Percentiles rank a stretch among this genome's conserved stretches.
phyloP scores from a whole-genome alignment of 495 filamentous ascomycete species.

The Penicillium chermesinum region DNA sequence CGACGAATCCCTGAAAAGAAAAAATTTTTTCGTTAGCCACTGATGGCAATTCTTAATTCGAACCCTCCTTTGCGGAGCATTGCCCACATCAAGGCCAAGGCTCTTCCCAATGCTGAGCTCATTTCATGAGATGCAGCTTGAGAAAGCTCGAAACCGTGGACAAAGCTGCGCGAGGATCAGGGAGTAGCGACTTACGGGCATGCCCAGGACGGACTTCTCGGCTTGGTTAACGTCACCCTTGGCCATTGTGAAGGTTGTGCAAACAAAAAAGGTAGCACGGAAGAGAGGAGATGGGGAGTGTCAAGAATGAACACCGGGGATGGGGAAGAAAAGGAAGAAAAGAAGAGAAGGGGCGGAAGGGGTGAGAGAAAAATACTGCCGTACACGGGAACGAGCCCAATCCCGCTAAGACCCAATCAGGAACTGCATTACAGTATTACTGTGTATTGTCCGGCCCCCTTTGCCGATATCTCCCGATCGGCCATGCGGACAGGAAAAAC shows the following conservation, averaged over 20 bases:
- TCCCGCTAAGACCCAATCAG: conserved; percentile 33
- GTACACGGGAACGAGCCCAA: conserved; percentile 40
- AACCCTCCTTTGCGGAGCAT: too few relatives aligned
- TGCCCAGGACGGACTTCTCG: conserved; percentile 84
- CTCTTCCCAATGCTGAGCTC: too few relatives aligned
- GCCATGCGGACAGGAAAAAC: conserved; percentile 7
- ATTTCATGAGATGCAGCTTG: not conserved
- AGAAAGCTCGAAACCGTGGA: not conserved
- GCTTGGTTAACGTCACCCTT: conserved; percentile 45
- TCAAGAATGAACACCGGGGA: conserved; percentile 38
- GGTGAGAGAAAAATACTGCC: conserved; percentile 41
- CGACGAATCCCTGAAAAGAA: conserved; percentile 60
- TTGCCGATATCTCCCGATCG: conserved; percentile 46
- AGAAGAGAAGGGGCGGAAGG: conserved; percentile 32
- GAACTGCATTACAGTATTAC: conserved; percentile 13
- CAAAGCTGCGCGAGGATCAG: not conserved
- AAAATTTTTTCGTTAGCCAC: conserved; percentile 34
- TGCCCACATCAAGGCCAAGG: too few relatives aligned
- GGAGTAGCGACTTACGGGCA: conserved; percentile 53
- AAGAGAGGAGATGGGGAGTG: conserved; percentile 43
- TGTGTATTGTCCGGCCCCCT: conserved; percentile 12
- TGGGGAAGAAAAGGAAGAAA: conserved; percentile 33
- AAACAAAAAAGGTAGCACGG: conserved; percentile 32
- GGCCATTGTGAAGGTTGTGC: conserved; percentile 47
- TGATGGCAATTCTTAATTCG: too few relatives aligned